Conservation (phyloP, 2,329 filamentous ascomycete genomes). For the Diplodia seriata region DNA sequence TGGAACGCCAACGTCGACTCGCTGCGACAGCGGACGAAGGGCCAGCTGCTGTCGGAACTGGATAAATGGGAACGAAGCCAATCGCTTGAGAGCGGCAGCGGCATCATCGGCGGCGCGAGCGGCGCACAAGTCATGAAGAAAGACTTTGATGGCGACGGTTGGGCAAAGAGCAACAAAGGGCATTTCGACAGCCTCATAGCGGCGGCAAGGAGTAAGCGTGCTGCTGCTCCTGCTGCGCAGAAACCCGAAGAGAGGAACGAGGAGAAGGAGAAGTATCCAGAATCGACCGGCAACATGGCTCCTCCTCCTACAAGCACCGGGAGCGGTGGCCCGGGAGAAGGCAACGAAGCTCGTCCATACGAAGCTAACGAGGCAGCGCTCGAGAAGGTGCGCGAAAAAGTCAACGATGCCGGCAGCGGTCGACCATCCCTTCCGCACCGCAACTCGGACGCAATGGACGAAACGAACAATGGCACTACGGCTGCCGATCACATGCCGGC, state of each 20-base stretch:
- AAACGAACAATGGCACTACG: not conserved
- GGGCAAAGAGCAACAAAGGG: constrained; percentile 73
- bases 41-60: constrained; percentile 77
- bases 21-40: constrained; percentile 70
- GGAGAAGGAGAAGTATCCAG: not conserved
- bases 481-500: not conserved
- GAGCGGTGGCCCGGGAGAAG: not conserved
- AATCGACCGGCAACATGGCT: not conserved
- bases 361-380: constrained; percentile 13
- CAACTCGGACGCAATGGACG: constrained; percentile 14
- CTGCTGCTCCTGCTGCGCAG: constrained; percentile 44
- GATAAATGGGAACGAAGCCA: constrained; percentile 87
- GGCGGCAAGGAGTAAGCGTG: constrained; percentile 68
- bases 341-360: not conserved
- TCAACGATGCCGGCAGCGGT: not conserved
- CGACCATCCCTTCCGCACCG: constrained; percentile 7
- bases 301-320: not conserved
- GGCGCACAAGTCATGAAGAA: constrained; percentile 73
- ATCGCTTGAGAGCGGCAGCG: constrained; percentile 58
- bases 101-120: constrained; percentile 46
- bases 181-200: constrained; percentile 84
- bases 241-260: constrained; percentile 23
- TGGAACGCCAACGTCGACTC: constrained; percentile 98
- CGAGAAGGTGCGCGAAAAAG: constrained; percentile 14
- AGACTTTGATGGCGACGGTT: constrained; percentile 81